These are phyloP conservation scores for Paramarasmius palmivorus DNA, from an alignment of 1,284 basidiomycete species.

Conservation along the genomic window DNA sequence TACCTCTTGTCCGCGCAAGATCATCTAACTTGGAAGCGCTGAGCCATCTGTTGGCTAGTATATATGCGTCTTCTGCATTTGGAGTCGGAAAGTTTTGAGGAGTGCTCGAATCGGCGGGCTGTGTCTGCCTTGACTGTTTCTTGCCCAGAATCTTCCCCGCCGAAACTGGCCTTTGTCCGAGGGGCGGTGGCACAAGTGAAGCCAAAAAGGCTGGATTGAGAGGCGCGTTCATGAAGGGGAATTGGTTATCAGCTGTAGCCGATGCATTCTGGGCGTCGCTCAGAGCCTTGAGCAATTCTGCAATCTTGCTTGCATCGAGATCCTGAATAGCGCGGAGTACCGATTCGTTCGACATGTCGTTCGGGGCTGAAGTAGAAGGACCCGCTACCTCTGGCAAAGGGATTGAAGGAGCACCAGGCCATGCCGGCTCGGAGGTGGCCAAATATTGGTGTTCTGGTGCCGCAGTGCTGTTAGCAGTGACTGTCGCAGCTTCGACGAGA, in stretches of 20 bases:
- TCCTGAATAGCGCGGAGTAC: conserved; percentile 69
- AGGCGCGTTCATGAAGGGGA: conserved; percentile 4
- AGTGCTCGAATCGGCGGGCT: conserved; percentile 20
- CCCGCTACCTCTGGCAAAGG: conserved; percentile 6
- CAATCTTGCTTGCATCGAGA: conserved; percentile 69
- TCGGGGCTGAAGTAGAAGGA: conserved; percentile 26
- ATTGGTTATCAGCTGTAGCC: conserved; percentile 39
- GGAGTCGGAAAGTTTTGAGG: conserved; percentile 14
- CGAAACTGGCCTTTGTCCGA: conserved; percentile 21
- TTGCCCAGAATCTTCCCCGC: conserved; percentile 11
- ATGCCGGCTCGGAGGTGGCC: neutral
- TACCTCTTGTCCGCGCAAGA: conserved; percentile 68
- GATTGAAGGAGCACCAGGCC: conserved; percentile 23
- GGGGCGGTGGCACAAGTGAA: conserved; percentile 33
- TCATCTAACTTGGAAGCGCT: conserved; percentile 65
- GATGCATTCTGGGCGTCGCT: conserved; percentile 46
- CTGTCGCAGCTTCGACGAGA: conserved; percentile 56
- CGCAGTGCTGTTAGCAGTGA: conserved; percentile 28
- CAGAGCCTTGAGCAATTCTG: conserved; percentile 61
- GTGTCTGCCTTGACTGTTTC: conserved; percentile 11
- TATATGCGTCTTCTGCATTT: conserved; percentile 43
- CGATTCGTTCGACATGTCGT: conserved; percentile 69
- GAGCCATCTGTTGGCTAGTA: conserved; percentile 74
- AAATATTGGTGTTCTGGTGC: too few species aligned
- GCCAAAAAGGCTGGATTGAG: conserved; percentile 12